Evolutionary conservation across 257 asterid species (phyloP).

Genomic region (Solanum tacnaense): DNA sequence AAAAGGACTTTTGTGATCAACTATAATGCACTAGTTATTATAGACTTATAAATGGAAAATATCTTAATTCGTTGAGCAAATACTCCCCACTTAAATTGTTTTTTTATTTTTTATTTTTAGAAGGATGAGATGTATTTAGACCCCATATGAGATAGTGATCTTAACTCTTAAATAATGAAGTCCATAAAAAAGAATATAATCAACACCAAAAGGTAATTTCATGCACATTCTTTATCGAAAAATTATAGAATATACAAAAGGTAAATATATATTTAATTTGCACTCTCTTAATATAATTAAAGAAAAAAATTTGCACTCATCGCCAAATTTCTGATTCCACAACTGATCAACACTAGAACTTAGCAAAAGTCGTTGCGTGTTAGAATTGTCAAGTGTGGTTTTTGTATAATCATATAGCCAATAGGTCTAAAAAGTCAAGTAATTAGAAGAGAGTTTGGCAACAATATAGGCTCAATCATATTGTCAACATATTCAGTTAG

Average conservation of each 20-base stretch:
- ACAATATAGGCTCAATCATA: background rate
- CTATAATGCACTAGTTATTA: background rate
- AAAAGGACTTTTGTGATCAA: background rate
- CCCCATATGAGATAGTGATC: background rate
- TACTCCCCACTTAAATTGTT: background rate
- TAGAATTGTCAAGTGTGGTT: background rate
- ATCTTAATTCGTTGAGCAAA: background rate
- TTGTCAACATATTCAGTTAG: background rate
- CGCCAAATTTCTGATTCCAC: background rate
- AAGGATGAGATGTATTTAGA: background rate
- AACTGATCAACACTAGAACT: background rate
- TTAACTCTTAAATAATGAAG: background rate
- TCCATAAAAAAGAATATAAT: background rate
- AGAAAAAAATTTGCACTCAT: fast-evolving
- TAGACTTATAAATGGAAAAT: background rate
- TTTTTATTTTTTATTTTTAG: background rate
- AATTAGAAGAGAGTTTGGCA: background rate
- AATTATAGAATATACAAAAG: background rate
- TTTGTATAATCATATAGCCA: background rate
- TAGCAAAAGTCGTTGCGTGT: background rate
- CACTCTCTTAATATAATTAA: background rate
- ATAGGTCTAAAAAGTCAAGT: background rate
- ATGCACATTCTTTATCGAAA: too few species aligned
- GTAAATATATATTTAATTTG: background rate
- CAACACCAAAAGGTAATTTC: background rate